A percentile compares a stretch with the other conserved stretches of the same genome.
Evolutionary conservation across 1,284 basidiomycete genomes (phyloP).

Genomic region (Vanrija humicola): DNA sequence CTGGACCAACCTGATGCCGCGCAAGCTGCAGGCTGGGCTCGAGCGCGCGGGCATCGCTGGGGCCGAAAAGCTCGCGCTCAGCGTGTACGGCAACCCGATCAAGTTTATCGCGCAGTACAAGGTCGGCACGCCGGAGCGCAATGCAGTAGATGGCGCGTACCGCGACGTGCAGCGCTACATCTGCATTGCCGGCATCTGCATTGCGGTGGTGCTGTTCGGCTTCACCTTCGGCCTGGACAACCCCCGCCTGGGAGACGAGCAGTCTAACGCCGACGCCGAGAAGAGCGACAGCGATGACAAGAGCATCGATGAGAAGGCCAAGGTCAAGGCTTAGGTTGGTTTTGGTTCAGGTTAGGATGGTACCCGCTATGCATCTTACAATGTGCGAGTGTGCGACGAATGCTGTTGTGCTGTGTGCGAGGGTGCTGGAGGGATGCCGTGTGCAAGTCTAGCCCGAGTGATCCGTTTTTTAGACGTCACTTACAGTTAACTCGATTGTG

Average conservation of each 20-base stretch:
- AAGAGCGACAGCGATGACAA: neutral
- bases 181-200: slow-evolving; percentile 41
- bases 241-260: slow-evolving; percentile 33
- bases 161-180: slow-evolving; percentile 37
- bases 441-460: no score
- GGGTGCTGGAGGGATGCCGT: no score
- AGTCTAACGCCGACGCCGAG: slow-evolving; percentile 34
- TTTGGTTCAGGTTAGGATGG: no score
- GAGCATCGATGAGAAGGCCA: no score
- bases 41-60: no score
- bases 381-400: no score
- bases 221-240: slow-evolving; percentile 28
- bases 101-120: slow-evolving; percentile 37
- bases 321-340: no score
- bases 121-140: slow-evolving; percentile 40
- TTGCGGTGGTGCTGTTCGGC: slow-evolving; percentile 27
- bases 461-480: no score
- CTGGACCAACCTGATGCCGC: slow-evolving; percentile 35
- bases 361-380: no score
- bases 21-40: no score
- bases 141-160: slow-evolving; percentile 36
- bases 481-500: no score
- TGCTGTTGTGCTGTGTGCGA: no score
- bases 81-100: slow-evolving; percentile 43
- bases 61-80: slow-evolving; percentile 17